These are phyloP conservation scores for Cercis canadensis DNA, from an alignment of 306 rosid genomes.

Conservation along the genomic window DNA sequence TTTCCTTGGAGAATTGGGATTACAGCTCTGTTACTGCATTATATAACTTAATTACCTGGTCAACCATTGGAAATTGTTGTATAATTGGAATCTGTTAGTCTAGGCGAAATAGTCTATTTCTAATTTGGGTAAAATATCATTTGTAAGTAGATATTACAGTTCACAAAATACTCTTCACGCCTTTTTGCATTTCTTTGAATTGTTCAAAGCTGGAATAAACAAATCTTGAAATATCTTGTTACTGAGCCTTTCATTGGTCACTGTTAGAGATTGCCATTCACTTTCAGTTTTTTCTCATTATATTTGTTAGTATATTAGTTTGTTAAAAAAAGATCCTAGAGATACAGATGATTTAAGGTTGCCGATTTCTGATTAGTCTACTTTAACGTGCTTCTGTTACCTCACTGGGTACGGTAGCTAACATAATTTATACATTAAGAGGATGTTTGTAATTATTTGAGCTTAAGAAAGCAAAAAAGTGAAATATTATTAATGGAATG, in stretches of 20 bases:
- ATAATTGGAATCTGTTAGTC: conserved; percentile 28
- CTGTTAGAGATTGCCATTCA: no score
- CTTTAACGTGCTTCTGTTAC: neutral
- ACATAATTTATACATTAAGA: neutral
- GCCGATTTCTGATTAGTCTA: neutral
- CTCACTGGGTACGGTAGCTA: neutral
- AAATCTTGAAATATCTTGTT: no score
- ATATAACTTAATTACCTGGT: conserved; percentile 19
- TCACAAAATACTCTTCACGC: no score
- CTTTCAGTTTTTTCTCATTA: no score
- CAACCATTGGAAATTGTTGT: conserved; percentile 42
- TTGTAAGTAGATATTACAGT: neutral
- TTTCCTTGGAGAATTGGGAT: conserved; percentile 32
- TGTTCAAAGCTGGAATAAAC: no score
- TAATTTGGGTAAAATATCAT: neutral
- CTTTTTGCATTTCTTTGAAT: no score
- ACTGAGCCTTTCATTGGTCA: no score
- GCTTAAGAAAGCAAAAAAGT: conserved; percentile 16
- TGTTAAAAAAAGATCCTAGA: neutral
- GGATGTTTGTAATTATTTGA: conserved; percentile 16
- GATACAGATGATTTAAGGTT: neutral
- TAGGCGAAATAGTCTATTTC: conserved; percentile 28
- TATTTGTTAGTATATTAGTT: conserved; percentile 27
- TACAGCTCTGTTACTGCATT: conserved; percentile 11
- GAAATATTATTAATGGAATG: neutral